Evolutionary conservation across 208 protist species (phyloP).

Genomic region (Trypanosoma conorhini): DNA sequence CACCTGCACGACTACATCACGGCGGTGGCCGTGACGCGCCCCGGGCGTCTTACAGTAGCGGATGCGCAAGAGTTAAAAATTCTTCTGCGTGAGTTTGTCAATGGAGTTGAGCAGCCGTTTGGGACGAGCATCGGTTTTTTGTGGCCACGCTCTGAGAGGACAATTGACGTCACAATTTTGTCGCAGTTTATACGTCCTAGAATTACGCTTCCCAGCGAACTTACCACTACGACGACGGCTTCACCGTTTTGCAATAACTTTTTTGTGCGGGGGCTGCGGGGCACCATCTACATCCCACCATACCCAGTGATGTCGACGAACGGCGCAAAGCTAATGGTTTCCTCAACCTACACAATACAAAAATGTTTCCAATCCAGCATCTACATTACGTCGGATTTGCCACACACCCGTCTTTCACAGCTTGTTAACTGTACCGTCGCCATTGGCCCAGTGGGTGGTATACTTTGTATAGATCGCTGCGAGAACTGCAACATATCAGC

Average conservation of each 20-base stretch:
- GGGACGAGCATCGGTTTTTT: slow-evolving; percentile 80
- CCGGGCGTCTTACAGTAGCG: slow-evolving; percentile 61
- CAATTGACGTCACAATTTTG: slow-evolving; percentile 81
- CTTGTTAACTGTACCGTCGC: slow-evolving; percentile 89
- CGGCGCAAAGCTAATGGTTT: slow-evolving; percentile 39
- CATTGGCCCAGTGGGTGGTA: slow-evolving; percentile 79
- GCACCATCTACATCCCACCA: slow-evolving; percentile 64
- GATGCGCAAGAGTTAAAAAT: slow-evolving; percentile 84
- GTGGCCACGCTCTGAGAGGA: slow-evolving; percentile 80
- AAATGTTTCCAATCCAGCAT: slow-evolving; percentile 73
- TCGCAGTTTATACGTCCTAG: slow-evolving; percentile 89
- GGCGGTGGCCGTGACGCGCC: slow-evolving; percentile 64
- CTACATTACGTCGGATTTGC: slow-evolving; percentile 80
- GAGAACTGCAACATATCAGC: slow-evolving; percentile 84
- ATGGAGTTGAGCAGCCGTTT: slow-evolving; percentile 86
- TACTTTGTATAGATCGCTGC: slow-evolving; percentile 82
- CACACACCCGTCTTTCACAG: slow-evolving; percentile 74
- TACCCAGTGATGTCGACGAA: slow-evolving; percentile 43
- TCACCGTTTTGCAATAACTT: slow-evolving; percentile 70
- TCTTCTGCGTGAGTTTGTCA: slow-evolving; percentile 83
- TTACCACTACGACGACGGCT: slow-evolving; percentile 30
- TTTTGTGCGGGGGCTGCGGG: slow-evolving; percentile 40
- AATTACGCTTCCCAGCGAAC: slow-evolving; percentile 63
- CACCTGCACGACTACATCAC: slow-evolving; percentile 88
- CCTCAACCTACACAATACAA: slow-evolving; percentile 70